phyloP scores from a whole-genome alignment of 352 stramenopile species.

The Pythium sukuiense region DNA sequence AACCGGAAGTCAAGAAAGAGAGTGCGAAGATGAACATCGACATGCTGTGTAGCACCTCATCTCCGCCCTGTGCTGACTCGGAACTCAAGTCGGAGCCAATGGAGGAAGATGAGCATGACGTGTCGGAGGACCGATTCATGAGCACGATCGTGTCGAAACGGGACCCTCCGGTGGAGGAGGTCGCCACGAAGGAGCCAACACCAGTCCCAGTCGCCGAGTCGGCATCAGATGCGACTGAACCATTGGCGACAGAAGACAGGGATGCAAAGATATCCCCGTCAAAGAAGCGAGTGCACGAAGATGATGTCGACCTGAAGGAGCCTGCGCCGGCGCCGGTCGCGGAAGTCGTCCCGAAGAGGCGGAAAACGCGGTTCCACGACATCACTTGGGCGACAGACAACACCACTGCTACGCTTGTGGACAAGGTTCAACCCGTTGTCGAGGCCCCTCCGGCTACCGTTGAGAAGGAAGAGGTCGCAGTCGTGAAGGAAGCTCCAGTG shows the following conservation, averaged over 20 bases:
- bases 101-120: conserved; percentile 31
- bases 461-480: neutral
- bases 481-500: neutral
- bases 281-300: neutral
- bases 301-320: conserved; percentile 15
- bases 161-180: neutral
- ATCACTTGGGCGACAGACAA: conserved; percentile 17
- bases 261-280: neutral
- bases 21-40: conserved; percentile 51
- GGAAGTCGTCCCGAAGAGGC: conserved; percentile 8
- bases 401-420: neutral
- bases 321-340: neutral
- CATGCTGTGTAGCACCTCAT: conserved; percentile 21
- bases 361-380: conserved; percentile 28
- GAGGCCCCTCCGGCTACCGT: neutral
- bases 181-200: conserved; percentile 3
- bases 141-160: conserved; percentile 25
- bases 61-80: conserved; percentile 25
- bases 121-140: conserved; percentile 28
- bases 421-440: neutral
- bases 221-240: neutral
- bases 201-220: neutral
- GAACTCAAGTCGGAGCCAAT: conserved; percentile 19
- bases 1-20: conserved; percentile 5
- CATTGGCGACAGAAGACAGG: neutral